Evolutionary conservation across 345 rosid species (phyloP).

Genomic region (Angophora floribunda): DNA sequence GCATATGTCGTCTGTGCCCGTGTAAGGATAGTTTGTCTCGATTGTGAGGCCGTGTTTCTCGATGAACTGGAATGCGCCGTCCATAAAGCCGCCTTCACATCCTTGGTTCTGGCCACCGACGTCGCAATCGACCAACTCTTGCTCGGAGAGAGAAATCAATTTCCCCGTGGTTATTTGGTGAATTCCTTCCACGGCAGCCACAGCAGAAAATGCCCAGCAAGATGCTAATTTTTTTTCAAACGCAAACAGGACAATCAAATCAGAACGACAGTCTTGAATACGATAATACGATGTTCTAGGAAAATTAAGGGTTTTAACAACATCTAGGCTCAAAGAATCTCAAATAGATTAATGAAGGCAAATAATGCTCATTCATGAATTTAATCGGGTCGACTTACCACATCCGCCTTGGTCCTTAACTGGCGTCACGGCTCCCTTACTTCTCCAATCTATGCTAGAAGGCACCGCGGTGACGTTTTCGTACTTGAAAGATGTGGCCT

Average conservation of each 20-base stretch:
- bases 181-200: constrained; percentile 37
- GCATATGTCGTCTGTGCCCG: constrained; percentile 6
- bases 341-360: background rate
- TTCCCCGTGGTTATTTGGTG: constrained; percentile 10
- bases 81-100: constrained; percentile 23
- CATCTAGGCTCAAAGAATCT: background rate
- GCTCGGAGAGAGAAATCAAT: constrained; percentile 21
- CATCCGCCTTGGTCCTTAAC: constrained; percentile 53
- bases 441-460: constrained; percentile 34
- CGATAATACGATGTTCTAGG: background rate
- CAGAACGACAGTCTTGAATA: background rate
- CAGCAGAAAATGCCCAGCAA: constrained; percentile 43
- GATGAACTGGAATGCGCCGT: constrained; percentile 14
- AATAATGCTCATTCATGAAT: background rate
- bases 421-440: constrained; percentile 38
- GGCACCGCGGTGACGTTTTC: constrained; percentile 13
- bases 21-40: constrained; percentile 12
- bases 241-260: background rate
- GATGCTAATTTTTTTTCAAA: background rate
- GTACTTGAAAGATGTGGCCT: constrained; percentile 17
- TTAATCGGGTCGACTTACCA: constrained; percentile 4
- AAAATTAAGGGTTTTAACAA: background rate
- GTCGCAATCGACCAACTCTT: constrained; percentile 37
- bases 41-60: constrained; percentile 16
- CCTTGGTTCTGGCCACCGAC: constrained; percentile 27